Conservation (phyloP, 345 rosid species). For the Hibiscus tridactylites region DNA sequence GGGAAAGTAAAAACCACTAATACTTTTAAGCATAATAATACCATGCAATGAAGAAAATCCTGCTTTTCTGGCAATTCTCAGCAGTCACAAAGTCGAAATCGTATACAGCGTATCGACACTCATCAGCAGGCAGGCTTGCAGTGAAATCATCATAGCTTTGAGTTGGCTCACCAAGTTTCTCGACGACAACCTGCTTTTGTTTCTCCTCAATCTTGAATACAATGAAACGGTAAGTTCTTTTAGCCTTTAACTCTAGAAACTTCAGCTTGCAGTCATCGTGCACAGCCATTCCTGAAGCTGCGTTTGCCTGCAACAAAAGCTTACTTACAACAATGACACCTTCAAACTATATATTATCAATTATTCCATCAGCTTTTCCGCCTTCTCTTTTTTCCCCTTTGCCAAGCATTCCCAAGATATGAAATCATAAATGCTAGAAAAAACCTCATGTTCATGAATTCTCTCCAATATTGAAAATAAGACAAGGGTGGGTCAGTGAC, state of each 20-base stretch:
- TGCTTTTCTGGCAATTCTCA: slow-evolving; percentile 59
- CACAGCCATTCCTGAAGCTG: slow-evolving; percentile 9
- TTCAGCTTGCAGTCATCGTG: slow-evolving; percentile 11
- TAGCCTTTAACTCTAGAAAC: slow-evolving; percentile 11
- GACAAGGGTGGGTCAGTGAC: neutral
- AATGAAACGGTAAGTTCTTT: slow-evolving; percentile 9
- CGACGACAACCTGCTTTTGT: slow-evolving; percentile 52
- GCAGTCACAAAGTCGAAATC: slow-evolving; percentile 57
- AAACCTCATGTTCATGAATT: neutral
- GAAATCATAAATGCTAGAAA: neutral
- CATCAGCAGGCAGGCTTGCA: slow-evolving; percentile 46
- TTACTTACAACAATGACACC: neutral
- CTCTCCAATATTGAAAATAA: neutral
- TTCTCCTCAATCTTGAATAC: slow-evolving; percentile 52
- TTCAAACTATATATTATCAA: neutral
- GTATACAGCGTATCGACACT: slow-evolving; percentile 59
- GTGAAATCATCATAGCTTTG: slow-evolving; percentile 51
- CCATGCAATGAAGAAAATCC: slow-evolving; percentile 67
- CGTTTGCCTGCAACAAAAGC: slow-evolving; percentile 4
- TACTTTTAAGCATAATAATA: slow-evolving; percentile 6
- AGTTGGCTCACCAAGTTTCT: slow-evolving; percentile 49
- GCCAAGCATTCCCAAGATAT: neutral
- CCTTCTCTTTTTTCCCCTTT: neutral
- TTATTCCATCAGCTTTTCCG: neutral
- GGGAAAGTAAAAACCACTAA: neutral